A percentile compares a stretch with the other conserved stretches of the same genome.
These are phyloP conservation scores for Saitozyma podzolica DNA, from an alignment of 768 basidiomycete genomes.

Conservation along the genomic window DNA sequence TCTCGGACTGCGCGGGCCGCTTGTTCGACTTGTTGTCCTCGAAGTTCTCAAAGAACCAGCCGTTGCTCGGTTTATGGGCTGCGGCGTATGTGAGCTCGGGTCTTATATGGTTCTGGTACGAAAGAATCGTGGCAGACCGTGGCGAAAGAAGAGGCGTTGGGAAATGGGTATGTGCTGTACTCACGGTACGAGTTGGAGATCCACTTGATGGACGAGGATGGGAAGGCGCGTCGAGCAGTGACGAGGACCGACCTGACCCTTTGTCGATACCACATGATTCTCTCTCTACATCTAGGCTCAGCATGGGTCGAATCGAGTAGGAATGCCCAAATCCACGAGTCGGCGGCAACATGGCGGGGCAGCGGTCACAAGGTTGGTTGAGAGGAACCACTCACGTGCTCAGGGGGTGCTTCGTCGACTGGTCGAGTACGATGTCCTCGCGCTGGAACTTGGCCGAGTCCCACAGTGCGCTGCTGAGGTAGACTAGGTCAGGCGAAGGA, in stretches of 20 bases:
- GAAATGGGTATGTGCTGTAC: not conserved
- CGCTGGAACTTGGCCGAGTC: slow-evolving; percentile 29
- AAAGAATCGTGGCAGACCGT: not conserved
- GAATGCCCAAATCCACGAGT: not conserved
- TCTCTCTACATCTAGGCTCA: slow-evolving; percentile 6
- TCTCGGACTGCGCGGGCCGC: slow-evolving; percentile 19
- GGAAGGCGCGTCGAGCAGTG: slow-evolving; percentile 14
- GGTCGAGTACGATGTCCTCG: slow-evolving; percentile 13
- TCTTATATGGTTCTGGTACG: no score
- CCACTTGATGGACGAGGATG: slow-evolving; percentile 19
- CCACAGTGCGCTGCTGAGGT: slow-evolving; percentile 26
- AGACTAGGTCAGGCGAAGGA: slow-evolving; percentile 17
- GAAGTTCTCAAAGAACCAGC: slow-evolving; percentile 25
- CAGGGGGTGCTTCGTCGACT: no score
- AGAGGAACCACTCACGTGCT: no score
- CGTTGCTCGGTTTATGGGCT: slow-evolving; percentile 17
- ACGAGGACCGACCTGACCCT: slow-evolving; percentile 15
- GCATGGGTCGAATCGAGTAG: not conserved
- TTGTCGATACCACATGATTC: slow-evolving; percentile 20
- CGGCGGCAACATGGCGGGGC: not conserved
- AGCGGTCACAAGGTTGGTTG: not conserved
- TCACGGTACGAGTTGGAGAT: slow-evolving; percentile 29
- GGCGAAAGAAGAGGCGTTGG: not conserved
- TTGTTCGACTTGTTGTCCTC: not conserved
- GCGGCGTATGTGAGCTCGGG: not conserved